Percentiles rank a stretch among this genome's conserved stretches.
Evolutionary conservation across 208 protist species (phyloP).

Genomic region (Leishmania aethiopica): DNA sequence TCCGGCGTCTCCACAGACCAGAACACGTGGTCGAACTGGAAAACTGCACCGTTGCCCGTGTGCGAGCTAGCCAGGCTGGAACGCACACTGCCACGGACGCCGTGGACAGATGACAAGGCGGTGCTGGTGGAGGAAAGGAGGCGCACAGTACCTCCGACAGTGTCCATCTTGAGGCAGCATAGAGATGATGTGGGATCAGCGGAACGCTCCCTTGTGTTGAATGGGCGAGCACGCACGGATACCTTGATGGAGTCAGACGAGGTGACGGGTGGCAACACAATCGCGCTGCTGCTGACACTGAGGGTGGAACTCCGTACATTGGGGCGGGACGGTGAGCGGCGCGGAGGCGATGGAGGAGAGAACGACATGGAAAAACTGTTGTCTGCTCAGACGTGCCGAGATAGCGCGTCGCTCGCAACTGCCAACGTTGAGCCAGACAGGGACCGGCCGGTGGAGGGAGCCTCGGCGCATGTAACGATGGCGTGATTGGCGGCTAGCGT

Average conservation of each 20-base stretch:
- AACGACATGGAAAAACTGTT: not conserved
- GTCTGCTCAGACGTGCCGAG: not conserved
- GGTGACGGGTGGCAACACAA: not conserved
- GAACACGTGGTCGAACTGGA: slow-evolving; percentile 75
- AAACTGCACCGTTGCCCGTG: slow-evolving; percentile 4
- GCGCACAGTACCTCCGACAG: not conserved
- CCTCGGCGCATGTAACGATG: no score
- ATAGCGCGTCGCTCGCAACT: not conserved
- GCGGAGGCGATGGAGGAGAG: not conserved
- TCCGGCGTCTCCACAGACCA: slow-evolving; percentile 54
- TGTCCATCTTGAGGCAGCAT: not conserved
- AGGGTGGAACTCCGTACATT: not conserved
- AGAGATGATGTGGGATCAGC: not conserved
- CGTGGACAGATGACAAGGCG: not conserved
- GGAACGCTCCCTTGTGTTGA: not conserved
- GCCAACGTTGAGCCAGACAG: no score
- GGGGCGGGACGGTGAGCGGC: not conserved
- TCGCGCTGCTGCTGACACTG: not conserved
- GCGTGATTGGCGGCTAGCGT: no score
- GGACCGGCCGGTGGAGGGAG: no score
- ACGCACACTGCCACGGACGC: not conserved
- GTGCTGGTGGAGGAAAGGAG: not conserved
- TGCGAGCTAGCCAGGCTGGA: not conserved
- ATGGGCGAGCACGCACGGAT: not conserved
- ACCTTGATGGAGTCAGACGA: not conserved